Evolutionary conservation across 2,329 filamentous ascomycete species (phyloP).

Genomic region (Colletotrichum simmondsii): DNA sequence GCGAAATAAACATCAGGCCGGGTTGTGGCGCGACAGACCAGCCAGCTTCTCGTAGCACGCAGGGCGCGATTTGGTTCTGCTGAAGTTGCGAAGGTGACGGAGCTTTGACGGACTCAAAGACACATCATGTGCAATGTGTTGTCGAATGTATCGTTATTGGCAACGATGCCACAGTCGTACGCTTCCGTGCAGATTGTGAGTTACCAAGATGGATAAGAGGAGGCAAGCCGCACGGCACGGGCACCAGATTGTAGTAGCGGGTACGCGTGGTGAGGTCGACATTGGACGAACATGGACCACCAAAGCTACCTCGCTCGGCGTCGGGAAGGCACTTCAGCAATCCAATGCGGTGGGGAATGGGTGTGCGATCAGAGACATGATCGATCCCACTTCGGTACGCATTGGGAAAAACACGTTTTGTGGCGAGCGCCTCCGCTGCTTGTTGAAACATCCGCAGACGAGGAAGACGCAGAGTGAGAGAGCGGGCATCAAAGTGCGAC

Average conservation of each 20-base stretch:
- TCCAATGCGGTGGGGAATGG: conserved; percentile 8
- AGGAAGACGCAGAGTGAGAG: background rate
- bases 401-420: conserved; percentile 26
- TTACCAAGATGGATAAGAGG: conserved; percentile 1
- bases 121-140: conserved; percentile 3
- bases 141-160: background rate
- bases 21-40: background rate
- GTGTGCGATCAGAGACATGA: conserved; percentile 16
- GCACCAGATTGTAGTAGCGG: conserved; percentile 5
- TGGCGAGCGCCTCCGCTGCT: conserved; percentile 13
- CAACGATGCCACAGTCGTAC: background rate
- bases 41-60: conserved; percentile 6
- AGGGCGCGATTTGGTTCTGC: background rate
- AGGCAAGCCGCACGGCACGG: background rate
- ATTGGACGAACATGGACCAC: conserved; percentile 28
- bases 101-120: conserved; percentile 17
- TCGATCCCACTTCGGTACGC: background rate
- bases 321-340: background rate
- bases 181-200: conserved; percentile 23
- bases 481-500: background rate
- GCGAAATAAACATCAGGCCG: background rate
- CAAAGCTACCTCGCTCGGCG: background rate
- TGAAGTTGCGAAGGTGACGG: background rate
- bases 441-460: background rate
- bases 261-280: background rate